Percentiles rank a stretch among this genome's conserved stretches.
Conservation (phyloP, 208 protist species). For the Trypanosoma brucei region DNA sequence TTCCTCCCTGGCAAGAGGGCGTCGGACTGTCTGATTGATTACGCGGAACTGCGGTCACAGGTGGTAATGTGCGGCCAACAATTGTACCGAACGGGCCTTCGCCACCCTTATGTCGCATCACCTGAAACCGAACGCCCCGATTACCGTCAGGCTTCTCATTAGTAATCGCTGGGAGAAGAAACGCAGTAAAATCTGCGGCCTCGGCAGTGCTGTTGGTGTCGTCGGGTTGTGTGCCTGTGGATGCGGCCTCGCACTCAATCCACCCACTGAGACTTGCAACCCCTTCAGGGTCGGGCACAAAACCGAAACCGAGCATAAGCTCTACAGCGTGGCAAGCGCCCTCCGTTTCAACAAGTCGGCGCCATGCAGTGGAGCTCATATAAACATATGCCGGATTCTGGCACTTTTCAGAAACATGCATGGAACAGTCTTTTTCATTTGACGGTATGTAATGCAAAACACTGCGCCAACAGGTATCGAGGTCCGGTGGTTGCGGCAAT, state of each 20-base stretch:
- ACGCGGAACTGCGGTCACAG: not conserved
- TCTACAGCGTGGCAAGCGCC: constrained; percentile 18
- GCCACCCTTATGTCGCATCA: constrained; percentile 11
- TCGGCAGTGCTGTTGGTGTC: not conserved
- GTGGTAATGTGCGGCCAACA: not conserved
- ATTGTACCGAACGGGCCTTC: not conserved
- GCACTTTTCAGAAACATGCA: constrained; percentile 18
- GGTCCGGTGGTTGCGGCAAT: constrained; percentile 12
- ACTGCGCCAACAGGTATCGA: constrained; percentile 21
- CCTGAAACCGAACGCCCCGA: constrained; percentile 14
- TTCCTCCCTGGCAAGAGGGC: not conserved
- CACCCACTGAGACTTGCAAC: constrained; percentile 7
- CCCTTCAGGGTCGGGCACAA: constrained; percentile 17
- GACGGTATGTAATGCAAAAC: constrained; percentile 19
- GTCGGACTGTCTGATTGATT: not conserved
- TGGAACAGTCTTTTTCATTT: constrained; percentile 16
- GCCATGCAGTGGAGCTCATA: constrained; percentile 20
- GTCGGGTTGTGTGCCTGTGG: not conserved
- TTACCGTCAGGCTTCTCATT: not conserved
- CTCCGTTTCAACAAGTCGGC: constrained; percentile 14
- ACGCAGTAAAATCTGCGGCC: not conserved
- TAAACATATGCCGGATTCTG: constrained; percentile 23
- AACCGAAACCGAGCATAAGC: constrained; percentile 24
- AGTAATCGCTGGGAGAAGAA: not conserved
- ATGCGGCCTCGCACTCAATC: constrained; percentile 10